Evolutionary conservation across 2,329 filamentous ascomycete species (phyloP).

Genomic region (Exophiala bonariae): DNA sequence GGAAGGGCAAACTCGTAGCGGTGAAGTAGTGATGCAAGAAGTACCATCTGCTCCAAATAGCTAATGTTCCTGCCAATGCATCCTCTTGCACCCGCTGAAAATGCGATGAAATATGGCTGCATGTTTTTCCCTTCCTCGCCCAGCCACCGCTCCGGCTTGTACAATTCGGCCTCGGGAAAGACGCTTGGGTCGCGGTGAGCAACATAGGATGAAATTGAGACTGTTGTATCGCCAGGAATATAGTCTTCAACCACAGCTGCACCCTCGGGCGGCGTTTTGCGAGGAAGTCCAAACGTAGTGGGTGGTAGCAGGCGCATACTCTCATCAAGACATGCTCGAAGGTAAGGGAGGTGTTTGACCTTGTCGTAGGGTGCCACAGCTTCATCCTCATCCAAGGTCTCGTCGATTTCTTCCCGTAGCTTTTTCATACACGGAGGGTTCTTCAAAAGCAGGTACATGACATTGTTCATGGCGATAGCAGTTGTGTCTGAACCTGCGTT

Average conservation of each 20-base stretch:
- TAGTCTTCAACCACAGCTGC: conserved; percentile 65
- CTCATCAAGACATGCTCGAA: conserved; percentile 76
- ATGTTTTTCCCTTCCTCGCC: conserved; percentile 18
- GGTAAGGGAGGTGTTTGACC: conserved; percentile 61
- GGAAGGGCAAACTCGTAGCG: conserved; percentile 43
- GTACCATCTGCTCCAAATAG: conserved; percentile 49
- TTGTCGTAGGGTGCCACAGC: conserved; percentile 51
- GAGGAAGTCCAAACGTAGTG: conserved; percentile 58
- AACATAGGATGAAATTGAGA: conserved; percentile 73
- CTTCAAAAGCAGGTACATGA: not conserved
- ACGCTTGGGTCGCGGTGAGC: conserved; percentile 70
- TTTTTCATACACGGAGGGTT: not conserved
- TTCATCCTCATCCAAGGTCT: conserved; percentile 44
- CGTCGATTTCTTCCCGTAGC: conserved; percentile 47
- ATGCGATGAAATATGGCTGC: conserved; percentile 32
- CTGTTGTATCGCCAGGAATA: conserved; percentile 68
- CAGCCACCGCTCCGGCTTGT: conserved; percentile 60
- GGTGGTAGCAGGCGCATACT: conserved; percentile 74
- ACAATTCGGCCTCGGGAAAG: conserved; percentile 64
- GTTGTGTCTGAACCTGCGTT: conserved; percentile 12
- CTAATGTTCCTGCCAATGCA: conserved; percentile 45
- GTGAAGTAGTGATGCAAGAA: conserved; percentile 45
- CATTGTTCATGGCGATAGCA: conserved; percentile 4
- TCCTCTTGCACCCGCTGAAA: conserved; percentile 40
- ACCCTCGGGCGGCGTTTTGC: conserved; percentile 65